phyloP scores from a whole-genome alignment of 1,284 basidiomycete genomes.

The Rhodotorula sp. region DNA sequence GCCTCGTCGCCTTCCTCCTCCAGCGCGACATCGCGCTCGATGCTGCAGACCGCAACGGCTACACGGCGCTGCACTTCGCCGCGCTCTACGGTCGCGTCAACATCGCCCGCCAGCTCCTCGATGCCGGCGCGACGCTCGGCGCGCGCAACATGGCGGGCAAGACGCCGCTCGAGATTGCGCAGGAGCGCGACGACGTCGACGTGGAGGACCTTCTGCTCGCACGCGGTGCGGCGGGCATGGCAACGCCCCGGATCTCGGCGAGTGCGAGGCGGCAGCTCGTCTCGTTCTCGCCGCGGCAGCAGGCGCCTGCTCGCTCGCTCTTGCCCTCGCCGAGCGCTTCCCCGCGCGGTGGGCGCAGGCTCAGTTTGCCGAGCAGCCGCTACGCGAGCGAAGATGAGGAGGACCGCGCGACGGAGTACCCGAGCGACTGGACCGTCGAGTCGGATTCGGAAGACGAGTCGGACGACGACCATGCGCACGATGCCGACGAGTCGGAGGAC shows the following conservation, averaged over 20 bases:
- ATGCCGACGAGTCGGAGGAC: not conserved
- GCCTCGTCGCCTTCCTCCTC: constrained; percentile 72
- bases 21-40: constrained; percentile 75
- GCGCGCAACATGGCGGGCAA: constrained; percentile 75
- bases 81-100: constrained; percentile 66
- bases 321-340: not conserved
- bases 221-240: not conserved
- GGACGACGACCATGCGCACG: constrained; percentile 6
- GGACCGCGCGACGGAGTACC: constrained; percentile 6
- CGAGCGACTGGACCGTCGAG: constrained; percentile 14
- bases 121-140: constrained; percentile 75
- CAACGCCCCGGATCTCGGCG: not conserved
- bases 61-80: constrained; percentile 85
- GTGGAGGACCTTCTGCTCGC: constrained; percentile 48
- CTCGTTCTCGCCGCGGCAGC: not conserved
- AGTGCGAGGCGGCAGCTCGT: not conserved
- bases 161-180: constrained; percentile 74
- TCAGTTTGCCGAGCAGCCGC: not conserved
- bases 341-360: not conserved
- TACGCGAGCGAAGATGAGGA: not conserved
- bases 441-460: constrained; percentile 3
- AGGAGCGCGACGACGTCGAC: constrained; percentile 58
- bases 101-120: constrained; percentile 69
- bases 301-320: no score
- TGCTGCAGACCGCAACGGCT: constrained; percentile 83